phyloP scores from a whole-genome alignment of 805 yeast genomes.

The Blastobotrys parvus region DNA sequence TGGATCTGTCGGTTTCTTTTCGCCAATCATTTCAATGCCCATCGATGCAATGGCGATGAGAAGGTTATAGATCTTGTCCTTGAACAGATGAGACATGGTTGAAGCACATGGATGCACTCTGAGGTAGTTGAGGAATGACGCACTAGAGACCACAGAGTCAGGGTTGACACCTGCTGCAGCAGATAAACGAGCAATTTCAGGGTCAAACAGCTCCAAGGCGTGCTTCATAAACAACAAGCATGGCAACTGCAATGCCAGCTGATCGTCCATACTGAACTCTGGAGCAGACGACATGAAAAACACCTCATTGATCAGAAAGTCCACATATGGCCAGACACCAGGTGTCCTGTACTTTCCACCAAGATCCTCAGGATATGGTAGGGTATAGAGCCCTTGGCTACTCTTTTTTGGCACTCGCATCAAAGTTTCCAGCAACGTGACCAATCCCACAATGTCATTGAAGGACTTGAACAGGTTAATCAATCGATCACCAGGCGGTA shows the following conservation, averaged over 20 bases:
- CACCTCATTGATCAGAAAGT: conserved; percentile 59
- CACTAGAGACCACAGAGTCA: conserved; percentile 38
- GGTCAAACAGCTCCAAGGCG: conserved; percentile 44
- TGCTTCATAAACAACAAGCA: conserved; percentile 45
- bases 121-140: conserved; percentile 41
- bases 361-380: conserved; percentile 54
- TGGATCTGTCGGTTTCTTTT: conserved; percentile 29
- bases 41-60: conserved; percentile 48
- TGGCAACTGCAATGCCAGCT: conserved; percentile 41
- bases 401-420: conserved; percentile 25
- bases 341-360: conserved; percentile 53
- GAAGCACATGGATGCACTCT: conserved; percentile 66
- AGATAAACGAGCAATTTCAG: conserved; percentile 42
- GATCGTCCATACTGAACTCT: conserved; percentile 30
- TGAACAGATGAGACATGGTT: conserved; percentile 52
- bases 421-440: conserved; percentile 42
- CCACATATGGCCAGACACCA: conserved; percentile 77
- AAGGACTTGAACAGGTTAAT: conserved; percentile 40
- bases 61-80: conserved; percentile 45
- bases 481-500: conserved; percentile 38
- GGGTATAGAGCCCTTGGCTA: conserved; percentile 32
- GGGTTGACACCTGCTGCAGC: conserved; percentile 44
- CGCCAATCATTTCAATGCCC: conserved; percentile 52
- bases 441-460: conserved; percentile 54
- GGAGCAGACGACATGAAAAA: conserved; percentile 39